Conservation (phyloP, 2,329 filamentous ascomycete genomes). For the Aspergillus amoenus region DNA sequence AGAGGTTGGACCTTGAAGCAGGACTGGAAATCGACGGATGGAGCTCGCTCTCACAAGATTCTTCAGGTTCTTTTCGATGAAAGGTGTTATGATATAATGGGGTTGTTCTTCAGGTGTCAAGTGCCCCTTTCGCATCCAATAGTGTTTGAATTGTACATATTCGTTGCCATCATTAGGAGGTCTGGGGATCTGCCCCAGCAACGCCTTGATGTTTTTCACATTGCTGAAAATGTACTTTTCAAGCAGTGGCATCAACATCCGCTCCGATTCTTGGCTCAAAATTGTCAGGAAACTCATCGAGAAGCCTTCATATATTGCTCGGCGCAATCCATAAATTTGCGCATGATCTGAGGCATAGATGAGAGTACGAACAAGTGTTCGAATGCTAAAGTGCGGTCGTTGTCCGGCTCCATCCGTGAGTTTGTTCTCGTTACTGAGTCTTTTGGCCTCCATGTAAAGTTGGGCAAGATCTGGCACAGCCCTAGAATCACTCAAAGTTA, state of each 20-base stretch:
- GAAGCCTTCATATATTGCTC: conserved; percentile 91
- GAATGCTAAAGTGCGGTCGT: conserved; percentile 93
- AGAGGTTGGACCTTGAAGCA: conserved; percentile 95
- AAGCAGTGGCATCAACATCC: conserved; percentile 74
- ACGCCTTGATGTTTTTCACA: conserved; percentile 66
- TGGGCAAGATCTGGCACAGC: conserved; percentile 77
- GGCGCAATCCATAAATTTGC: conserved; percentile 76
- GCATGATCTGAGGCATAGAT: conserved; percentile 85
- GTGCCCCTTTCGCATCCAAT: conserved; percentile 82
- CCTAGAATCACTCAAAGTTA: conserved; percentile 69
- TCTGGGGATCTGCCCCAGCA: conserved; percentile 75
- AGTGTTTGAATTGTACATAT: conserved; percentile 84
- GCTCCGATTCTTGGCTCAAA: conserved; percentile 77
- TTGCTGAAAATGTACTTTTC: conserved; percentile 74
- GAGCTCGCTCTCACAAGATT: conserved; percentile 93
- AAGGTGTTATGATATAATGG: conserved; percentile 95
- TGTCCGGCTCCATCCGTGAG: conserved; percentile 95
- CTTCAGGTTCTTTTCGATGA: conserved; percentile 89
- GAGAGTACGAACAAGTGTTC: conserved; percentile 86
- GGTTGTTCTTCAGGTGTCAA: conserved; percentile 67
- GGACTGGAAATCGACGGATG: conserved; percentile 84
- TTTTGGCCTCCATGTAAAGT: conserved; percentile 85
- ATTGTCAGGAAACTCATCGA: conserved; percentile 97
- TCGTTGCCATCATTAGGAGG: conserved; percentile 72
- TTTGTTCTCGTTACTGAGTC: conserved; percentile 73